Evolutionary conservation across 2,329 filamentous ascomycete species (phyloP).

Genomic region (Bipolaris sorokiniana): DNA sequence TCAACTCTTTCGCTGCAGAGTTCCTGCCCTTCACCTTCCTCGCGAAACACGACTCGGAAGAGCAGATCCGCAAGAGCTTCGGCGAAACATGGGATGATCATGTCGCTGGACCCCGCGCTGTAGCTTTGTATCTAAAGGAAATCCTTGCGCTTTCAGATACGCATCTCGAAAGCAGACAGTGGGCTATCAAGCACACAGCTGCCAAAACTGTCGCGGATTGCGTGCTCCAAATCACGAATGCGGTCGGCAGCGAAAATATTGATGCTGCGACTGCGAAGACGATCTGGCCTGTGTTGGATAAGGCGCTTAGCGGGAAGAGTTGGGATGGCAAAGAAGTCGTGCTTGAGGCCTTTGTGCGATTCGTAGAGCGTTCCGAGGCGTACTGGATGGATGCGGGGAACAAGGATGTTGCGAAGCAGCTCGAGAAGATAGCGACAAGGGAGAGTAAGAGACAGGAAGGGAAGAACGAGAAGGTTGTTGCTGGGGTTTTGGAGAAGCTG

Average conservation of each 20-base stretch:
- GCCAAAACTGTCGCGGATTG: constrained; percentile 80
- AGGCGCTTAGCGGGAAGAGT: constrained; percentile 83
- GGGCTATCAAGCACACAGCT: constrained; percentile 88
- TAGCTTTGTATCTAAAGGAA: constrained; percentile 83
- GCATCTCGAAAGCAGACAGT: constrained; percentile 79
- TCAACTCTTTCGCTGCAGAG: constrained; percentile 74
- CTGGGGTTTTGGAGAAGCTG: constrained; percentile 25
- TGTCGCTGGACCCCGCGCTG: constrained; percentile 81
- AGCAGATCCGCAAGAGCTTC: constrained; percentile 80
- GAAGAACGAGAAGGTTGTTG: constrained; percentile 61
- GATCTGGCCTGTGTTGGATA: constrained; percentile 85
- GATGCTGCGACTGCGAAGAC: constrained; percentile 64
- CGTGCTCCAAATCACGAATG: constrained; percentile 65
- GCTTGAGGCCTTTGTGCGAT: constrained; percentile 77
- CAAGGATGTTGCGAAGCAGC: constrained; percentile 65
- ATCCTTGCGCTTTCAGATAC: constrained; percentile 72
- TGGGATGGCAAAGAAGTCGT: constrained; percentile 91
- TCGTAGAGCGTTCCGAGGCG: constrained; percentile 68
- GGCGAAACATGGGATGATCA: constrained; percentile 88
- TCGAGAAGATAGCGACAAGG: constrained; percentile 72
- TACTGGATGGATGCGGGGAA: constrained; percentile 64
- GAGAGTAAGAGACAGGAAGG: constrained; percentile 93
- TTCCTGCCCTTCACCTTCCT: constrained; percentile 89
- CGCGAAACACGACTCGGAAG: constrained; percentile 82
- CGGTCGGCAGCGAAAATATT: constrained; percentile 65